Conservation (phyloP, 2,329 filamentous ascomycete genomes). For the Arthrobotrys pseudoclavata region DNA sequence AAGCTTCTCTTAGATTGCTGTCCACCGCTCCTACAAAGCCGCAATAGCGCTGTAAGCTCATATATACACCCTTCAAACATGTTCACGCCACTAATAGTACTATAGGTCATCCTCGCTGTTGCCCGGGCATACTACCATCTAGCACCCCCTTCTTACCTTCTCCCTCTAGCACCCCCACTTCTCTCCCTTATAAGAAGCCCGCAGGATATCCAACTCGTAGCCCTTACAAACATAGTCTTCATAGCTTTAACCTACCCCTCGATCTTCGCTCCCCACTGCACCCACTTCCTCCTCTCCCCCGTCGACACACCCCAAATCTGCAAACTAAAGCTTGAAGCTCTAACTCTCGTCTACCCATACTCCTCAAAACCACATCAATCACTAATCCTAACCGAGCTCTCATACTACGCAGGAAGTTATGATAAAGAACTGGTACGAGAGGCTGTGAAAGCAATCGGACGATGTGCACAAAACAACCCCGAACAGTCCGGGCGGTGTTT, state of each 20-base stretch:
- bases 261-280: slow-evolving; percentile 87
- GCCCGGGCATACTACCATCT: slow-evolving; percentile 87
- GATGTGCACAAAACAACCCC: slow-evolving; percentile 85
- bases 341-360: slow-evolving; percentile 91
- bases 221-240: slow-evolving; percentile 94
- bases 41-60: slow-evolving; percentile 80
- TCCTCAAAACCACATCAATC: slow-evolving; percentile 81
- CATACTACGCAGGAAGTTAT: slow-evolving; percentile 84
- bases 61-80: neutral
- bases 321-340: slow-evolving; percentile 89
- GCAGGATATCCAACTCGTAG: slow-evolving; percentile 88
- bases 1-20: slow-evolving; percentile 83
- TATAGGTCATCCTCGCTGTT: slow-evolving; percentile 82
- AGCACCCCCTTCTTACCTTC: slow-evolving; percentile 81
- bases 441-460: slow-evolving; percentile 90
- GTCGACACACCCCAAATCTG: slow-evolving; percentile 85
- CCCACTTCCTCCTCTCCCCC: slow-evolving; percentile 87
- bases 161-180: slow-evolving; percentile 82
- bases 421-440: slow-evolving; percentile 86
- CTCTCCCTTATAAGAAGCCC: slow-evolving; percentile 86
- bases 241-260: slow-evolving; percentile 82
- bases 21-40: slow-evolving; percentile 86
- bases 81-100: slow-evolving; percentile 29
- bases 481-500: slow-evolving; percentile 83
- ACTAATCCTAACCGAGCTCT: slow-evolving; percentile 89